A percentile compares a stretch with the other conserved stretches of the same genome.
These are phyloP conservation scores for Protea cynaroides DNA, from an alignment of 164 flowering plant genomes.

Conservation along the genomic window DNA sequence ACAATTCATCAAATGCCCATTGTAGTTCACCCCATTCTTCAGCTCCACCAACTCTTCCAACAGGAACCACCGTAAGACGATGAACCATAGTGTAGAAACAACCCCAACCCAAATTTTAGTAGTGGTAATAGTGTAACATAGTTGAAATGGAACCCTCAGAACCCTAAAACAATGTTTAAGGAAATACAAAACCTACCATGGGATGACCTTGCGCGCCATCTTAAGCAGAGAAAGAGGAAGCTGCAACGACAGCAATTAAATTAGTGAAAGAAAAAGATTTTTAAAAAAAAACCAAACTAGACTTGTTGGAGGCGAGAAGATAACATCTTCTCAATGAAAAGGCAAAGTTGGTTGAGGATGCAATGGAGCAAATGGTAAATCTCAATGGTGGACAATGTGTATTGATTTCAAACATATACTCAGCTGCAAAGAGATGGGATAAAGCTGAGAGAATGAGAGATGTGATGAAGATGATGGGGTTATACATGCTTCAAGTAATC, in stretches of 20 bases:
- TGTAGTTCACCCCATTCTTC: slow-evolving; percentile 96
- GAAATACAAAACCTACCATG: slow-evolving; percentile 47
- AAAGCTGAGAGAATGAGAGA: too few relatives aligned
- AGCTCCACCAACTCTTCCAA: slow-evolving; percentile 76
- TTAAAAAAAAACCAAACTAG: too few relatives aligned
- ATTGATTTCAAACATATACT: too few relatives aligned
- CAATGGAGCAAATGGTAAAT: too few relatives aligned
- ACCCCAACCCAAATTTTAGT: too few relatives aligned
- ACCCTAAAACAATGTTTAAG: not conserved
- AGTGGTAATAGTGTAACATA: not conserved
- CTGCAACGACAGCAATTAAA: slow-evolving; percentile 30
- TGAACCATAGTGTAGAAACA: not conserved
- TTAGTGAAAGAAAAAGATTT: not conserved
- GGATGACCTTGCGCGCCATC: slow-evolving; percentile 96
- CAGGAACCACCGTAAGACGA: not conserved
- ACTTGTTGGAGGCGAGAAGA: too few relatives aligned
- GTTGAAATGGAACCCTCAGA: not conserved
- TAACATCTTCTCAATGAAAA: too few relatives aligned
- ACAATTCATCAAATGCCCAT: slow-evolving; percentile 95
- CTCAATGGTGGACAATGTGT: too few relatives aligned
- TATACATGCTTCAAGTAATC: too few relatives aligned
- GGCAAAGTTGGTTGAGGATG: too few relatives aligned
- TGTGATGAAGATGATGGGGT: too few relatives aligned
- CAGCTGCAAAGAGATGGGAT: too few relatives aligned
- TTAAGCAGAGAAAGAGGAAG: slow-evolving; percentile 91